phyloP scores from a whole-genome alignment of 768 basidiomycete species.

The Lanmaoa rubissima region DNA sequence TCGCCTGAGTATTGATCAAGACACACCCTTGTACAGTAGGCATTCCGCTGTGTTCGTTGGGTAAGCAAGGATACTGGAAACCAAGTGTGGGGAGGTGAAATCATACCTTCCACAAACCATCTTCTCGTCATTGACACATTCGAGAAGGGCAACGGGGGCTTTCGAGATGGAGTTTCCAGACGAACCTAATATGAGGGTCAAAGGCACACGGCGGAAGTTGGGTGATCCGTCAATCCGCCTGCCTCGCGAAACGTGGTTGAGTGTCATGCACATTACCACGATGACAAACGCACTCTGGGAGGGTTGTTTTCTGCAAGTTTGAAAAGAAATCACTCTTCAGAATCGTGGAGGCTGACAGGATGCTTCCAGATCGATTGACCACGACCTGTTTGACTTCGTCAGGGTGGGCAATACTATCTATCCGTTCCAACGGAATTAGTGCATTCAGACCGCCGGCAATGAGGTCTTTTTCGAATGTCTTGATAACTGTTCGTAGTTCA shows the following conservation, averaged over 20 bases:
- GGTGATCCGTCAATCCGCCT: constrained; percentile 92
- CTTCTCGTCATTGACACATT: constrained; percentile 43
- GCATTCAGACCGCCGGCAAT: constrained; percentile 72
- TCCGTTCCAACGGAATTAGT: constrained; percentile 77
- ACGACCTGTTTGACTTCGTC: constrained; percentile 92
- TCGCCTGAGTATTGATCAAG: neutral
- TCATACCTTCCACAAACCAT: constrained; percentile 77
- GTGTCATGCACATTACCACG: neutral
- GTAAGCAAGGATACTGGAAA: constrained; percentile 18
- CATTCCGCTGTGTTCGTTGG: constrained; percentile 67
- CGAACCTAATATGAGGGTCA: constrained; percentile 45
- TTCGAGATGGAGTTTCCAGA: constrained; percentile 29
- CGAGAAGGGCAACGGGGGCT: constrained; percentile 35
- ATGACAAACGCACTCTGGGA: constrained; percentile 70
- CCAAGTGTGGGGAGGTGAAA: neutral
- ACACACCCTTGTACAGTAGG: constrained; percentile 77
- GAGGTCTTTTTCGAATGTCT: constrained; percentile 92
- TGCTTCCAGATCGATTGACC: constrained; percentile 75
- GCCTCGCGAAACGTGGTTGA: constrained; percentile 2
- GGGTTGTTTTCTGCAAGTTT: constrained; percentile 92
- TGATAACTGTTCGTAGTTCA: constrained; percentile 63
- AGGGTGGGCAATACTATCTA: constrained; percentile 74
- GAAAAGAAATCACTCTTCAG: constrained; percentile 95
- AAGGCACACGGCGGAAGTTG: constrained; percentile 83
- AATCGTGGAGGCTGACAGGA: constrained; percentile 89